Evolutionary conservation across 2,329 filamentous ascomycete genomes (phyloP).

Genomic region (Lachnum nothofagi): DNA sequence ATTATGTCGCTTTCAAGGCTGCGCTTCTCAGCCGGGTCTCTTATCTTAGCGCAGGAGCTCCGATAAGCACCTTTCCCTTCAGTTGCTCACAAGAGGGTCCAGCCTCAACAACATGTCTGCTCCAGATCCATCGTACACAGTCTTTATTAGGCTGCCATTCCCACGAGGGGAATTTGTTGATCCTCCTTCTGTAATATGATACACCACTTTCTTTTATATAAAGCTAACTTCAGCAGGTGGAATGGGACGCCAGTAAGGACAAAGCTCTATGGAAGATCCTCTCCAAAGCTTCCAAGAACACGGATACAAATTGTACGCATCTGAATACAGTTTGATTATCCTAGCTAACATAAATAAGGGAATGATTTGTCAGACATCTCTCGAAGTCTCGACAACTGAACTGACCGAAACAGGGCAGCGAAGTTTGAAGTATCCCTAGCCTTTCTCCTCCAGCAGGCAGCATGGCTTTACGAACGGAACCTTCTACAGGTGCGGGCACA

Average conservation of each 20-base stretch:
- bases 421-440: constrained; percentile 79
- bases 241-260: constrained; percentile 86
- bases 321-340: not conserved
- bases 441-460: constrained; percentile 88
- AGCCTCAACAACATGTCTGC: constrained; percentile 27
- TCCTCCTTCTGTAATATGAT: constrained; percentile 66
- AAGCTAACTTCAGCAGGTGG: constrained; percentile 51
- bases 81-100: too few species aligned
- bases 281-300: constrained; percentile 71
- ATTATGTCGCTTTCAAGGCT: too few species aligned
- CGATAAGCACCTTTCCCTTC: too few species aligned
- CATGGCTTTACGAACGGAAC: constrained; percentile 88
- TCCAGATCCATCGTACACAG: constrained; percentile 46
- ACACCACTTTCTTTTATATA: not conserved
- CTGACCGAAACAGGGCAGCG: constrained; percentile 49
- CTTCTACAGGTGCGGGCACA: constrained; percentile 85
- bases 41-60: too few species aligned
- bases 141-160: constrained; percentile 87
- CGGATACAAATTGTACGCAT: constrained; percentile 75
- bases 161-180: constrained; percentile 82
- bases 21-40: too few species aligned
- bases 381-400: not conserved
- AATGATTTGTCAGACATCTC: constrained; percentile 60
- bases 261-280: constrained; percentile 85
- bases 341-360: constrained; percentile 49